phyloP scores from a whole-genome alignment of 78 protist genomes.

The Capsaspora owczarzaki region DNA sequence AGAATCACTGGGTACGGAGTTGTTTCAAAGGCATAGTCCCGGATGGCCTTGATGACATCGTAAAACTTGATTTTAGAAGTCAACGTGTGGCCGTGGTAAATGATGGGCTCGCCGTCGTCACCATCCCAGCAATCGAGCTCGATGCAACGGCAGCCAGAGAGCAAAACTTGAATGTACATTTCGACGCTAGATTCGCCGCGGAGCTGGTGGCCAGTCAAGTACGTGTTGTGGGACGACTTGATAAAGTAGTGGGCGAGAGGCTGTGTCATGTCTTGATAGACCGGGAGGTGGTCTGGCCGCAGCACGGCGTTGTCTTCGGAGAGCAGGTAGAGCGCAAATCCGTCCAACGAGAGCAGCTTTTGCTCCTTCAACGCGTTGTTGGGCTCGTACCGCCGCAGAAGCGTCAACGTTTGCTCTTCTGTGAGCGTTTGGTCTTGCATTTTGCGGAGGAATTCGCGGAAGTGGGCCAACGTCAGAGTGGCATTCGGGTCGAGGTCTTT shows the following conservation, averaged over 20 bases:
- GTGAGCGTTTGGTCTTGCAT: neutral
- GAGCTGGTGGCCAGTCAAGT: slow-evolving; percentile 39
- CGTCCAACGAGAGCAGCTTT: neutral
- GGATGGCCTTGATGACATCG: slow-evolving; percentile 48
- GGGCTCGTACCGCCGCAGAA: neutral
- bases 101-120: slow-evolving; percentile 60
- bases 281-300: neutral
- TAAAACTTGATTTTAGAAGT: slow-evolving; percentile 54
- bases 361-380: neutral
- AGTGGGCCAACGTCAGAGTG: too few species aligned
- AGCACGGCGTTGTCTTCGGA: neutral
- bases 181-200: slow-evolving; percentile 46
- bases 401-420: neutral
- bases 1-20: slow-evolving; percentile 76
- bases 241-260: slow-evolving; percentile 67
- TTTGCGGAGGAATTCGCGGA: neutral
- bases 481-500: too few species aligned
- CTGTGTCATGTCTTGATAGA: slow-evolving; percentile 51
- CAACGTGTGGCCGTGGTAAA: slow-evolving; percentile 74
- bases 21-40: slow-evolving; percentile 44
- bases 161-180: slow-evolving; percentile 40
- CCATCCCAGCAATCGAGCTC: slow-evolving; percentile 84
- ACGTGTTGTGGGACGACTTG: slow-evolving; percentile 82
- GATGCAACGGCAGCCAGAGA: slow-evolving; percentile 57
- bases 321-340: neutral